phyloP scores from a whole-genome alignment of 106 monocot genomes.

The Dendrobium officinale region DNA sequence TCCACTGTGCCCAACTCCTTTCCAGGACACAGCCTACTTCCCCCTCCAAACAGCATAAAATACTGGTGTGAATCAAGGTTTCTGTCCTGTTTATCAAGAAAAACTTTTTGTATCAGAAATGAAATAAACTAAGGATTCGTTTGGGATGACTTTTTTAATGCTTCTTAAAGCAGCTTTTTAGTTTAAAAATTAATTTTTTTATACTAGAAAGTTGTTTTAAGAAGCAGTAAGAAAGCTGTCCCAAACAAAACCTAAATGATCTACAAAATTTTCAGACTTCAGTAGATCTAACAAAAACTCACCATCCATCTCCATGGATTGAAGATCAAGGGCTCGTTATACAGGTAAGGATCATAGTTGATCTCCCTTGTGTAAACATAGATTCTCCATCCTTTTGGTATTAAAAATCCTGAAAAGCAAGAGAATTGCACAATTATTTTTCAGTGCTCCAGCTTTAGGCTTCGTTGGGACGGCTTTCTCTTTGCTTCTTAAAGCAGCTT shows the following conservation, averaged over 20 bases:
- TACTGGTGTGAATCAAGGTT: slow-evolving; percentile 53
- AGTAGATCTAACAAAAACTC: background rate
- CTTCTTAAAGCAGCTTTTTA: no score
- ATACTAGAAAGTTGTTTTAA: no score
- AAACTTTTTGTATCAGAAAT: background rate
- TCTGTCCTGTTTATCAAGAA: slow-evolving; percentile 27
- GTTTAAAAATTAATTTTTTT: no score
- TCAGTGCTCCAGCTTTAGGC: no score
- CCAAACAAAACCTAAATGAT: no score
- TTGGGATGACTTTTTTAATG: no score
- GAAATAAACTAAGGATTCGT: no score
- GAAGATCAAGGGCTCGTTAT: slow-evolving; percentile 78
- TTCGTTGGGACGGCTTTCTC: no score
- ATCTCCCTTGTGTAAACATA: slow-evolving; percentile 89
- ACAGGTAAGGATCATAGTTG: slow-evolving; percentile 68
- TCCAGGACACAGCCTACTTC: slow-evolving; percentile 60
- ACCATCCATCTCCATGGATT: slow-evolving; percentile 99
- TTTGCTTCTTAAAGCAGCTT: no score
- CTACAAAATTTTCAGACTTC: no score
- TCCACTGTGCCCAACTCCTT: slow-evolving; percentile 71
- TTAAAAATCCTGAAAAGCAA: slow-evolving; percentile 46
- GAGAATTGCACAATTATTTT: background rate
- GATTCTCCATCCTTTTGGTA: slow-evolving; percentile 93
- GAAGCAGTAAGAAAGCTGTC: no score
- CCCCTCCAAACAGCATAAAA: slow-evolving; percentile 73